These are phyloP conservation scores for Pisolithus marmoratus DNA, from an alignment of 768 basidiomycete species.

Conservation along the genomic window DNA sequence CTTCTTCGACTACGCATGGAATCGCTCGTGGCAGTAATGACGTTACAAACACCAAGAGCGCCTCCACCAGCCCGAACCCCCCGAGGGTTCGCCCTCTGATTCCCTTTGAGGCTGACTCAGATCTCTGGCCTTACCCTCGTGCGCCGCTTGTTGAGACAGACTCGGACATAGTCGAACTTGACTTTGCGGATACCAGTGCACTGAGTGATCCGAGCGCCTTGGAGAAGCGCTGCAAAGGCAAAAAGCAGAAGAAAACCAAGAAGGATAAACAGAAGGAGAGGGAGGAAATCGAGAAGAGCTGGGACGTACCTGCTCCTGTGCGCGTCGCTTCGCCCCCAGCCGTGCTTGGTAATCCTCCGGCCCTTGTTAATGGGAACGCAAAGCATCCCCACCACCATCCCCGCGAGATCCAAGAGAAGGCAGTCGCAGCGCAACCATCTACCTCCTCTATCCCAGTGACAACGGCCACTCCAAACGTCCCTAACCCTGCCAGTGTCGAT, in stretches of 20 bases:
- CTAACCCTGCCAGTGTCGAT: constrained; percentile 12
- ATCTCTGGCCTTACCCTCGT: constrained; percentile 67
- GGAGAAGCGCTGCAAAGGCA: constrained; percentile 26
- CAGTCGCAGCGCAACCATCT: neutral
- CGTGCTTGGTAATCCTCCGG: neutral
- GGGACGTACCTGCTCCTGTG: constrained; percentile 46
- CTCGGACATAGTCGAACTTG: constrained; percentile 67
- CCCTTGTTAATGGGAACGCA: constrained; percentile 21
- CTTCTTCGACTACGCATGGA: neutral
- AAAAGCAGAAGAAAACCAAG: constrained; percentile 21
- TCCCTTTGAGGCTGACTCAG: constrained; percentile 59
- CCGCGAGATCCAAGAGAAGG: neutral
- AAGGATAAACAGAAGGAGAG: constrained; percentile 35
- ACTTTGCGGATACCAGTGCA: constrained; percentile 68
- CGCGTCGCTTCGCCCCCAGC: constrained; percentile 16
- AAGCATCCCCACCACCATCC: constrained; percentile 5
- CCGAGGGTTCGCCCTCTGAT: constrained; percentile 39
- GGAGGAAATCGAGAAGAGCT: constrained; percentile 53
- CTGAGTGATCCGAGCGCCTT: constrained; percentile 65
- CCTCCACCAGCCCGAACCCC: constrained; percentile 7
- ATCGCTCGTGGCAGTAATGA: neutral
- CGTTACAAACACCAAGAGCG: constrained; percentile 5
- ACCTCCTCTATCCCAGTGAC: neutral
- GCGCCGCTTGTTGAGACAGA: constrained; percentile 36
- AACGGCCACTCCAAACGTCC: neutral